Evolutionary conservation across 2,329 filamentous ascomycete species (phyloP), one percentile per base, ranked within the genome.

Genomic region (Arthrobotrys conoides): DNA sequence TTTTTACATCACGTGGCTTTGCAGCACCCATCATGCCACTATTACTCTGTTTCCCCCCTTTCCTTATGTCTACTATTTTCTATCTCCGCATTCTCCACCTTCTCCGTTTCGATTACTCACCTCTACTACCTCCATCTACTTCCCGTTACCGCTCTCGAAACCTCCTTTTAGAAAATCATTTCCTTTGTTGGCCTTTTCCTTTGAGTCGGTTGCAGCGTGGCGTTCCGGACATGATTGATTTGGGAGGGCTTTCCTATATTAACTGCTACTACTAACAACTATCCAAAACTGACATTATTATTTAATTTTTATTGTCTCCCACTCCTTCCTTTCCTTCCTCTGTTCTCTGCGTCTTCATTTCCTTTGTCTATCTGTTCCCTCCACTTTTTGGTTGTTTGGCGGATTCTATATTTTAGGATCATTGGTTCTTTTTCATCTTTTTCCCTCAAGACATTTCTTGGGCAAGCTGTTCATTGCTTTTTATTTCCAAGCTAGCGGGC

Each of bases 201-300:
- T 66, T 10, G 44, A 49, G 27, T 66, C 20, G 27, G 44, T 66
- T 66, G 12, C 18, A 49, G 33, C 63, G 46, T 49, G 48, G 48
- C 48, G 48, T 53, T 66, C 63, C 44, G 48, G 44, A 22, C 14
- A 22, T 66, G 33, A 36, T 53, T 41, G 44, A 36, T 66, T 53
- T 66, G n/a, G 48, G 27, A 51, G 20, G 63, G 48, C 41, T 66
- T 51, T 66, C 44, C 48, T 66, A 49, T 66, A 20, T 53, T 36
- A 49, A 49, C 41, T 49, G 20, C 2, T 53, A 51, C 27, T 49
- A 66, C 36, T 66, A 66, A n/a, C 33, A 46, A 46, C 44, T 46
- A 49, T 49, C 20, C 16, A 49, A 49, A 49, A 49, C 33, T 16
- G 44, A 22, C 44, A 66, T n/a, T 49, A 49, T 51, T 66, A 49